These are phyloP conservation scores for Blastobotrys muscicola DNA, from an alignment of 805 yeast genomes.

Conservation along the genomic window DNA sequence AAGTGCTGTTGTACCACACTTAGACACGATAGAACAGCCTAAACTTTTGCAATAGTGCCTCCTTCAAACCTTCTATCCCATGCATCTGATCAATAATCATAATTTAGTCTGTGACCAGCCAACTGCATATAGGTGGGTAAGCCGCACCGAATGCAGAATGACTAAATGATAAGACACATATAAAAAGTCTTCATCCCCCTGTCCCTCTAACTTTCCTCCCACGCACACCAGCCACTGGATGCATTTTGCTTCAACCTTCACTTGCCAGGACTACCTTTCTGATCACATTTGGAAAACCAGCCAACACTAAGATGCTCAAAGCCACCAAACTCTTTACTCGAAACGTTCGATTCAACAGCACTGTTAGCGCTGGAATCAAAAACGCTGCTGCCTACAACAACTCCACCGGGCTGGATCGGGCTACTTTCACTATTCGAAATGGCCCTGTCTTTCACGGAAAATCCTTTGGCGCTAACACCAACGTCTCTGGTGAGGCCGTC, in stretches of 20 bases:
- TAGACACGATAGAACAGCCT: too few relatives aligned
- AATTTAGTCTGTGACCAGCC: too few relatives aligned
- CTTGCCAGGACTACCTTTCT: slow-evolving; percentile 20
- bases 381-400: slow-evolving; percentile 3
- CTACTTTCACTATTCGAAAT: slow-evolving; percentile 81
- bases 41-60: too few relatives aligned
- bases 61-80: too few relatives aligned
- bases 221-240: not conserved
- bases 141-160: too few relatives aligned
- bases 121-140: too few relatives aligned
- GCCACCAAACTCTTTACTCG: not conserved
- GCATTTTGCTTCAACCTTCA: slow-evolving; percentile 9
- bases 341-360: not conserved
- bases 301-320: slow-evolving; percentile 26
- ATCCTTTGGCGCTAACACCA: slow-evolving; percentile 92
- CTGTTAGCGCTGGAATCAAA: not conserved
- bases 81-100: too few relatives aligned
- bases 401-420: slow-evolving; percentile 27
- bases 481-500: slow-evolving; percentile 94
- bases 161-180: too few relatives aligned
- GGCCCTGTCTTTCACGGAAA: slow-evolving; percentile 91
- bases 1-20: too few relatives aligned
- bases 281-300: slow-evolving; percentile 45
- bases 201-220: not conserved
- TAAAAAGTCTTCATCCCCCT: too few relatives aligned